A percentile compares a stretch with the other conserved stretches of the same genome.
Conservation (phyloP, 1,284 basidiomycete species). For the Marasmius tenuissimus region DNA sequence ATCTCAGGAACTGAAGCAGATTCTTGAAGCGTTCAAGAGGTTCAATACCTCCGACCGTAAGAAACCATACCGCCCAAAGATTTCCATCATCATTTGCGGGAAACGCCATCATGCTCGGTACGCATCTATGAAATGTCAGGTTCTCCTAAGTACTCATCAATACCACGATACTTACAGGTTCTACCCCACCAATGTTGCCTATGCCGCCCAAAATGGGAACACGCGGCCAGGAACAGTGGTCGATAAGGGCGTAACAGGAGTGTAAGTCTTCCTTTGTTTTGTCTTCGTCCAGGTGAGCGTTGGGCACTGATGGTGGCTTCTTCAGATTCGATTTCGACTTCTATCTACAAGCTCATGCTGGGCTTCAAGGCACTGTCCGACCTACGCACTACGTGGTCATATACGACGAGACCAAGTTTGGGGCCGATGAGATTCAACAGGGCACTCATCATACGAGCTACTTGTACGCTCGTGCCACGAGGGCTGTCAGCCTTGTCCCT, state of each 20-base stretch:
- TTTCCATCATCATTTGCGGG: slow-evolving; percentile 76
- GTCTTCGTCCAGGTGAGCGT: background rate
- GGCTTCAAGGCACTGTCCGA: slow-evolving; percentile 64
- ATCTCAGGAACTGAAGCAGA: slow-evolving; percentile 54
- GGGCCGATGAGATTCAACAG: slow-evolving; percentile 67
- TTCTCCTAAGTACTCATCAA: slow-evolving; percentile 13
- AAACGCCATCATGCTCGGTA: slow-evolving; percentile 76
- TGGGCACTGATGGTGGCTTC: slow-evolving; percentile 1
- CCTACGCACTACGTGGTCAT: slow-evolving; percentile 76
- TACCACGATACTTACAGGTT: slow-evolving; percentile 37
- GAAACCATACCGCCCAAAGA: slow-evolving; percentile 52
- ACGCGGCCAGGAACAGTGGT: slow-evolving; percentile 74
- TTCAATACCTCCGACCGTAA: slow-evolving; percentile 42
- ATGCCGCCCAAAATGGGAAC: slow-evolving; percentile 65
- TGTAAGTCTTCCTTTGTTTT: slow-evolving; percentile 37
- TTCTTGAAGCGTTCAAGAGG: slow-evolving; percentile 56
- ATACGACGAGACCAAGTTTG: slow-evolving; percentile 67
- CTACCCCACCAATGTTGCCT: slow-evolving; percentile 48
- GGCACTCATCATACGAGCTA: slow-evolving; percentile 66
- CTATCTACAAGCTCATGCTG: slow-evolving; percentile 74
- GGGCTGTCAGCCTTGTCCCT: slow-evolving; percentile 74
- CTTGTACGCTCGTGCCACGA: slow-evolving; percentile 73
- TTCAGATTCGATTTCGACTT: slow-evolving; percentile 71
- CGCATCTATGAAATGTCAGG: background rate
- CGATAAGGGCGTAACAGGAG: slow-evolving; percentile 69